These are phyloP conservation scores for Agastache rugosa DNA, from an alignment of 257 asterid species.

Conservation along the genomic window DNA sequence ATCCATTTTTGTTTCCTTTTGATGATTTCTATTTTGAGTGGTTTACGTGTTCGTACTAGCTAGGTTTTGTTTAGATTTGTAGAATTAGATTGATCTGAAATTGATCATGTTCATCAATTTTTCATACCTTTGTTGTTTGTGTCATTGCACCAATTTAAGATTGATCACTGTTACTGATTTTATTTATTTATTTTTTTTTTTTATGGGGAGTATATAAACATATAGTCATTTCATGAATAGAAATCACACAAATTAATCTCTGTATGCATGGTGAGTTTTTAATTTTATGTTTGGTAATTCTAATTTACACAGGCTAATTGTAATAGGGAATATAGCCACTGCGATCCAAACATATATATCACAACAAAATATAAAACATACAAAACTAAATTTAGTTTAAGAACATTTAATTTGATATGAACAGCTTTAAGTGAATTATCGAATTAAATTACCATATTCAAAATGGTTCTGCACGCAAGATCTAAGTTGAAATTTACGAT, in stretches of 20 bases:
- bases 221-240: constrained; percentile 1
- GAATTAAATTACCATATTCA: not conserved
- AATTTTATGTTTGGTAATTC: constrained; percentile 20
- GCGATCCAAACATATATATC: not conserved
- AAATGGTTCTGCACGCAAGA: not conserved
- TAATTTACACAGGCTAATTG: not conserved
- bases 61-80: not conserved
- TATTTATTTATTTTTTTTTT: not conserved
- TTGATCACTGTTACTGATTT: not conserved
- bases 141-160: not conserved
- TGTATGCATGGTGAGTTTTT: constrained; percentile 4
- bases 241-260: not conserved
- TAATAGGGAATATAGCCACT: no score
- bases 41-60: constrained; percentile 19
- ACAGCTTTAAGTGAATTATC: not conserved
- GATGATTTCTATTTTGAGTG: not conserved
- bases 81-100: constrained; percentile 3
- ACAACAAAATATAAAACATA: not conserved
- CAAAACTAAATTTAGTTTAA: not conserved
- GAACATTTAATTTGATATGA: not conserved
- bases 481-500: not conserved
- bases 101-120: not conserved
- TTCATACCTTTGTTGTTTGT: not conserved
- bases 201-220: not conserved
- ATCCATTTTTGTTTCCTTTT: constrained; percentile 25